These are phyloP conservation scores for Zasmidium citrigriseum DNA, from an alignment of 2,329 filamentous ascomycete species.

Conservation along the genomic window DNA sequence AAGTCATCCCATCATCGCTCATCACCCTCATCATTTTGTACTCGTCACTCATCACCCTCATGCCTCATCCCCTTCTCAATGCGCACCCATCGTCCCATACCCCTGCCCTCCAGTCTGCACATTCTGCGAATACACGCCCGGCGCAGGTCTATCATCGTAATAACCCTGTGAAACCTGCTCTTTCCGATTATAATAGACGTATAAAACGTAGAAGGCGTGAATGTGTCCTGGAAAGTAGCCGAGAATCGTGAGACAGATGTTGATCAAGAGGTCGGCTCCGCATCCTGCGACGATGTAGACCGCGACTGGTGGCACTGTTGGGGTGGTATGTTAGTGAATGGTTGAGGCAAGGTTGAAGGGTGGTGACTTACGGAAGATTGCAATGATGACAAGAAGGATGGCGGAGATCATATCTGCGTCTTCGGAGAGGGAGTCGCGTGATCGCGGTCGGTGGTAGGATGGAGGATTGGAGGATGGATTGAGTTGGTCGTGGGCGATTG, in stretches of 20 bases:
- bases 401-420: conserved; percentile 26
- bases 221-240: conserved; percentile 74
- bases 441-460: not conserved
- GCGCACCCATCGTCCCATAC: conserved; percentile 31
- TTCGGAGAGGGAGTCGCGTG: not conserved
- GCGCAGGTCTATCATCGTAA: conserved; percentile 56
- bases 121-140: conserved; percentile 70
- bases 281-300: conserved; percentile 53
- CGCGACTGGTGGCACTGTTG: conserved; percentile 49
- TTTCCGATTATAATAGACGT: conserved; percentile 76
- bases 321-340: not conserved
- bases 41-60: not conserved
- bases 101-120: conserved; percentile 67
- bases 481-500: not conserved
- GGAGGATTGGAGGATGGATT: not conserved
- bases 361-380: conserved; percentile 42
- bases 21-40: not conserved
- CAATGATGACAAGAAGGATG: conserved; percentile 47
- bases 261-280: conserved; percentile 51
- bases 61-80: not conserved
- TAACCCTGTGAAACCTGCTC: conserved; percentile 63
- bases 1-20: not conserved
- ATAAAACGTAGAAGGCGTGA: conserved; percentile 73
- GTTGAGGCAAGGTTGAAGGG: conserved; percentile 2
- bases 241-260: conserved; percentile 47